Percentiles rank a stretch among this genome's conserved stretches.
phyloP scores from a whole-genome alignment of 140 eudicot species.

The Oenanthe javanica region DNA sequence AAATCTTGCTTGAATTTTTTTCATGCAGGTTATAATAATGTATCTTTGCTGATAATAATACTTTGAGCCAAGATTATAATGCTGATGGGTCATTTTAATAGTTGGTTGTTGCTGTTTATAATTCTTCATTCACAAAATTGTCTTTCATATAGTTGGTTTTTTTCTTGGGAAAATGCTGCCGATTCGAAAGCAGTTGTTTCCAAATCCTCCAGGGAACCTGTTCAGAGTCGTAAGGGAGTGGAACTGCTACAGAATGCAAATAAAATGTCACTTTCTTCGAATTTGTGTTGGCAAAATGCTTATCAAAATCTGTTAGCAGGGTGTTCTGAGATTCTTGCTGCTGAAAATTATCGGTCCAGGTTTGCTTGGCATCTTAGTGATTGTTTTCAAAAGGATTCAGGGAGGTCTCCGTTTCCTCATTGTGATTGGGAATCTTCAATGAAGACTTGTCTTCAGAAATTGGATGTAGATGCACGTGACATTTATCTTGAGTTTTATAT shows the following conservation, averaged over 20 bases:
- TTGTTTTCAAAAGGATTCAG: constrained; percentile 71
- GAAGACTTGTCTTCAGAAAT: constrained; percentile 41
- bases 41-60: not conserved
- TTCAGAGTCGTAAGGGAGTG: constrained; percentile 39
- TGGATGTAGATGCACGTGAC: constrained; percentile 47
- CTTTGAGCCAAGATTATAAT: not conserved
- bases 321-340: constrained; percentile 73
- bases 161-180: constrained; percentile 20
- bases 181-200: constrained; percentile 25
- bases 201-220: constrained; percentile 53
- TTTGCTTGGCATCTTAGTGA: constrained; percentile 84
- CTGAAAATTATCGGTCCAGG: constrained; percentile 54
- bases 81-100: not conserved
- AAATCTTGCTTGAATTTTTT: not conserved
- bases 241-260: constrained; percentile 44
- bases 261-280: constrained; percentile 31
- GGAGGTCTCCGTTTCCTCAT: constrained; percentile 53
- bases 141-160: constrained; percentile 40
- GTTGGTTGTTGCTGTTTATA: constrained; percentile 10
- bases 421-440: constrained; percentile 50
- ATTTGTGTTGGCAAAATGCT: constrained; percentile 74
- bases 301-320: constrained; percentile 56
- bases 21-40: not conserved
- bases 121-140: constrained; percentile 30
- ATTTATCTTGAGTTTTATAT: constrained; percentile 67